phyloP scores from a whole-genome alignment of 257 asterid species.

The Plectranthus barbatus region DNA sequence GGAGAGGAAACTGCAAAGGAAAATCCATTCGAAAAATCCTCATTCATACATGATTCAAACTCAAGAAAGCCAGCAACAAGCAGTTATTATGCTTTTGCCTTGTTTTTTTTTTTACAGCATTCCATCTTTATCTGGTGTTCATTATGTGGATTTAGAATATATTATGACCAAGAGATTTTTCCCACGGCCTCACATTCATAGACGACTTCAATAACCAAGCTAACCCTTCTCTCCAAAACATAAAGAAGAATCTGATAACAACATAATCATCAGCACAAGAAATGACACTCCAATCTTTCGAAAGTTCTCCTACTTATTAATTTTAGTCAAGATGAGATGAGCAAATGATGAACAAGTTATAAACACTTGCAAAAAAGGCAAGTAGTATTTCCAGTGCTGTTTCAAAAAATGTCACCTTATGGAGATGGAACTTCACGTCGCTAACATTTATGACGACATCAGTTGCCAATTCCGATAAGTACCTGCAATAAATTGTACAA shows the following conservation, averaged over 20 bases:
- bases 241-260: no score
- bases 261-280: no score
- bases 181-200: no score
- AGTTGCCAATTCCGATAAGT: slow-evolving; percentile 66
- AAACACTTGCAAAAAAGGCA: neutral
- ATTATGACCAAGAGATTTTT: no score
- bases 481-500: slow-evolving; percentile 35
- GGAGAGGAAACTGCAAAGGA: slow-evolving; percentile 67
- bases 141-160: no score
- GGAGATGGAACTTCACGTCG: slow-evolving; percentile 68
- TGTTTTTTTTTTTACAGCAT: no score
- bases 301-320: no score
- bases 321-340: neutral
- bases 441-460: slow-evolving; percentile 57
- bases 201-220: no score
- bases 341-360: neutral
- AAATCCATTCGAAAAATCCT: neutral
- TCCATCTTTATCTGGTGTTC: no score
- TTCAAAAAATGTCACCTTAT: slow-evolving; percentile 56
- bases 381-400: neutral
- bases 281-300: neutral
- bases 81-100: no score
- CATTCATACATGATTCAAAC: neutral
- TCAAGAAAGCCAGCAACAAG: neutral
- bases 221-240: no score